Base-by-base conservation (phyloP, 1,284 basidiomycete genomes). In the Ustanciosporium gigantosporum region DNA sequence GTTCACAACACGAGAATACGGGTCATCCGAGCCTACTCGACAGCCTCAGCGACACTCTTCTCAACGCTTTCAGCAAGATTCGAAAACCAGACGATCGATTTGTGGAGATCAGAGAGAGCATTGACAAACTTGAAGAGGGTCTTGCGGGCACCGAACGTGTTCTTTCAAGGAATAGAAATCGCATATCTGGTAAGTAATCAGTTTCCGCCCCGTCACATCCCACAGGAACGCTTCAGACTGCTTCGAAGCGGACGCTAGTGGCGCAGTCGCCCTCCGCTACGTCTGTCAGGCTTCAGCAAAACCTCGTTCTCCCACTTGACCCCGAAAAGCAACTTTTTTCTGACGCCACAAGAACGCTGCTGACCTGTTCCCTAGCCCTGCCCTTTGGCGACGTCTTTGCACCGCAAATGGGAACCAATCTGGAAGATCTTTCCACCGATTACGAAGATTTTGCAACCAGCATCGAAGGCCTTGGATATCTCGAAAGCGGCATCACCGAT, bases 401-500 rank as follows among this genome's bases (percentile, higher is more conserved):
- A 31, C 67, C 66, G 20, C 58, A 66, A 50, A 46, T 73, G 27
- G 65, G 60, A 37, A 61, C 64, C 22, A 48, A 41, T 3, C 42
- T 47, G 31, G 68, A 72, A 76, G 75, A 77, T 52, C 85, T 99
- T 41, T 88, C 91, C 45, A 86, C 87, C 50, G 95, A 99, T 82
- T 99, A 97, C 80, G 91, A 95, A 76, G 94, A 97, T 79, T 82
- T 97, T 68, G 92, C 94, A 21, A 88, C 91, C 50, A 88, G 90
- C 37, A 89, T 96, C 51, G 93, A 98, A 79, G 92, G 93, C 40
- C 84, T 99, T 49, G 95, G 92, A 48, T 95, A 95, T 80, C 84
- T 99, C 60, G 94, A 99, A 79, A 92, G 90, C 56, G 94, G 94
- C 27, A 97, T 99, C 66, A 97, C 94, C 23, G 91, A 96, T 68